These are phyloP conservation scores for Hygrocybe coccinea DNA, from an alignment of 768 basidiomycete genomes.

Conservation along the genomic window DNA sequence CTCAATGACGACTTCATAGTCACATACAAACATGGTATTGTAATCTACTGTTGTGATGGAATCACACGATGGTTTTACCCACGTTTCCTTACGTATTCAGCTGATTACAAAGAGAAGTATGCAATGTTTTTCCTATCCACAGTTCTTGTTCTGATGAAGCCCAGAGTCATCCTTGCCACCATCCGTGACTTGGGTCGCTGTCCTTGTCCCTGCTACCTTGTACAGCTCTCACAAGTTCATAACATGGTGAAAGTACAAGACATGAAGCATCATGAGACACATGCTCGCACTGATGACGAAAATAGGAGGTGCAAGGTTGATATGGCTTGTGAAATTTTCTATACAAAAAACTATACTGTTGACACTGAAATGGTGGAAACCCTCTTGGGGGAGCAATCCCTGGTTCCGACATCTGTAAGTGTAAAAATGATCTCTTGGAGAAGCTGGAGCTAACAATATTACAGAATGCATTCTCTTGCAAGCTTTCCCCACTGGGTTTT, in stretches of 20 bases:
- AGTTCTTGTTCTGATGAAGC: not conserved
- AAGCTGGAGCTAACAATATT: not conserved
- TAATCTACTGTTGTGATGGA: too few species aligned
- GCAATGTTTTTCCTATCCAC: not conserved
- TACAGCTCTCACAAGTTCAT: conserved; percentile 12
- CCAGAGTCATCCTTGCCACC: conserved; percentile 17
- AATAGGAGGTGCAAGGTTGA: too few species aligned
- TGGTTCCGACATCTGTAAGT: not conserved
- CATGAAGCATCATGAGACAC: conserved; percentile 3
- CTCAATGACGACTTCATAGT: too few species aligned
- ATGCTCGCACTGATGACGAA: not conserved
- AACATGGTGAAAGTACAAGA: conserved; percentile 18
- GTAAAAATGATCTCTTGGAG: not conserved
- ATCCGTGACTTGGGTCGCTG: conserved; percentile 25
- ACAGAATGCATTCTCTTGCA: not conserved
- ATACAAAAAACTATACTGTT: too few species aligned
- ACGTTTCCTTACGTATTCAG: conserved; percentile 21
- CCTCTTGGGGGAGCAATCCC: not conserved
- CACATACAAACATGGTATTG: too few species aligned
- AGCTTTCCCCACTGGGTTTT: not conserved
- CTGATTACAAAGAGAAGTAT: conserved; percentile 34
- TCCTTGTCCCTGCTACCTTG: conserved; percentile 26
- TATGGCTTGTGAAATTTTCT: too few species aligned
- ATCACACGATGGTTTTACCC: too few species aligned
- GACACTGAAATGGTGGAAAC: too few species aligned